Evolutionary conservation across 2,329 filamentous ascomycete species (phyloP).

Genomic region (Sclerotinia nivalis): DNA sequence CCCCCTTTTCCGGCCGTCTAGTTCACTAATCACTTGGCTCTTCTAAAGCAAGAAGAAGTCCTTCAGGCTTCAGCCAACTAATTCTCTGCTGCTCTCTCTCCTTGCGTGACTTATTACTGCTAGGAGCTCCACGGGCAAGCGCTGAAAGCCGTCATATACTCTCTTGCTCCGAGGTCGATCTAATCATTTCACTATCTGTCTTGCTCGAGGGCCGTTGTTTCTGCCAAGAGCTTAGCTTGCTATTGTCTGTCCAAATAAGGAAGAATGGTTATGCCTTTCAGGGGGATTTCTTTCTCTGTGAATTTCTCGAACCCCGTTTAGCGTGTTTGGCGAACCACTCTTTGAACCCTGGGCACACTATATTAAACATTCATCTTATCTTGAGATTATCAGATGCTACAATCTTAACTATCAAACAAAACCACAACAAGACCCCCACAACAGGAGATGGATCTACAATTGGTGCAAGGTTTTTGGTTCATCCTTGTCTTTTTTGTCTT

Average conservation of each 20-base stretch:
- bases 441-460: constrained; percentile 11
- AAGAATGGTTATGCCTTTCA: constrained; percentile 10
- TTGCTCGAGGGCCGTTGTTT: background rate
- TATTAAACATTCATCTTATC: constrained; percentile 15
- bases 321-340: constrained; percentile 9
- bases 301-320: constrained; percentile 13
- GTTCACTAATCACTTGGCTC: background rate
- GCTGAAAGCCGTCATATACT: background rate
- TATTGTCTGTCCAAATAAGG: background rate
- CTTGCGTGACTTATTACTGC: background rate
- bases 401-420: constrained; percentile 2
- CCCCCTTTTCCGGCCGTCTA: background rate
- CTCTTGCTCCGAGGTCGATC: background rate
- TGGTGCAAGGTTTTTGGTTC: constrained; percentile 5
- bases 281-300: background rate
- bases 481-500: constrained; percentile 6
- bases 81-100: background rate
- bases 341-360: background rate
- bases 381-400: constrained; percentile 9
- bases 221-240: background rate
- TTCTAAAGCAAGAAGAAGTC: background rate
- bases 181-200: background rate
- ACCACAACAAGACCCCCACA: background rate
- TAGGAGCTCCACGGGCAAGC: background rate
- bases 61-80: background rate